Percentiles rank a stretch among this genome's conserved stretches.
phyloP scores from a whole-genome alignment of 192 early-diverging fungal genomes.

The Gigaspora rosea region DNA sequence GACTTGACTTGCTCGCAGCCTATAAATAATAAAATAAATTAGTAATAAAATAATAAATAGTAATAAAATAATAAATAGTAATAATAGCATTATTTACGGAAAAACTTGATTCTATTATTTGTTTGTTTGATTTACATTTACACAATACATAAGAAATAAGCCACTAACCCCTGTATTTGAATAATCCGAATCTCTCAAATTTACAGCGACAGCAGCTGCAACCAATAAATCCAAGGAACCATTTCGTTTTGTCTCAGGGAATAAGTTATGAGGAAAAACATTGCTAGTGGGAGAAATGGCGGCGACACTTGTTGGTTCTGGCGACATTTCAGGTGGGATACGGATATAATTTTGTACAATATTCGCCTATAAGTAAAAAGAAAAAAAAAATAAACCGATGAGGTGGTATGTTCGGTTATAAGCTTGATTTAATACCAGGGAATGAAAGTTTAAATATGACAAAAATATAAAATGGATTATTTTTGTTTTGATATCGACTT shows the following conservation, averaged over 20 bases:
- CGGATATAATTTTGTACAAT: background rate
- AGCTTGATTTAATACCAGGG: too few relatives aligned
- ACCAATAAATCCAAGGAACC: constrained; percentile 1
- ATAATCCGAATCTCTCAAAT: background rate
- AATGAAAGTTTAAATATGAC: too few relatives aligned
- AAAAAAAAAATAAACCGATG: background rate
- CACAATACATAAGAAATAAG: background rate
- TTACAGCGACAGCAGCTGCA: background rate
- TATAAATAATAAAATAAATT: background rate
- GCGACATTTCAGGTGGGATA: background rate
- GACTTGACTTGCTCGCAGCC: background rate
- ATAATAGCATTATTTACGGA: background rate
- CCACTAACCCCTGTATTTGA: constrained; percentile 3
- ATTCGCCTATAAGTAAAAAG: background rate
- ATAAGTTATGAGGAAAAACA: background rate
- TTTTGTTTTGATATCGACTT: too few relatives aligned
- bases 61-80: background rate
- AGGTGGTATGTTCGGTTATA: too few relatives aligned
- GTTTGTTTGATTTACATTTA: background rate
- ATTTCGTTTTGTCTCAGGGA: background rate
- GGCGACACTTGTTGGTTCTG: constrained; percentile 16
- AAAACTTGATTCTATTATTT: background rate
- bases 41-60: background rate
- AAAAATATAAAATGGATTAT: too few relatives aligned
- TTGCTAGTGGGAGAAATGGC: background rate